Base-by-base conservation (phyloP, 345 rosid species). In the Capsella bursapastoris region DNA sequence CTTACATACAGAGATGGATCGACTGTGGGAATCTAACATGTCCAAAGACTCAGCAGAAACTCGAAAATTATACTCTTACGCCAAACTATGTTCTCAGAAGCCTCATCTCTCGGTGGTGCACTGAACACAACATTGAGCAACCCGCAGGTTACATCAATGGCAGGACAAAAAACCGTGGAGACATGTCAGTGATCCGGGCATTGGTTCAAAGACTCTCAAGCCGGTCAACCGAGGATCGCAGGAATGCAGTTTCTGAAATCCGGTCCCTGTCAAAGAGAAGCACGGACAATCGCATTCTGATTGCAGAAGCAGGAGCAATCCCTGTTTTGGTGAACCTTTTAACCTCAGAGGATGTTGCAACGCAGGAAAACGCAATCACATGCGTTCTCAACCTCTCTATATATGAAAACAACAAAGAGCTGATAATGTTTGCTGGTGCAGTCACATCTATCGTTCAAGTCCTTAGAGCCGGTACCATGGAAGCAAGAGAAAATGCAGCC, bases 21-120 rank as follows among this genome's bases (percentile, higher is more conserved):
- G 97, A 95, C 78, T 82, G 89, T 35, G 94, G 97, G 79, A 92
- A 92, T 72, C 34, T 71, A 66, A 87, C 96, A 18, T 95, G 99
- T 74, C 99, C 99, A 2, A 95, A 95, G 86, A 92, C 99, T 35
- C 94, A 85, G 75, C 99, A 92, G 85, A 90, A 87, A 82, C 99
- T 95, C 25, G 84, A 86, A 44, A 85, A 92, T 65, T 79, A 83
- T 35, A 89, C 90, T 0, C 87, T 95, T 58, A 95, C 99, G 4
- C 80, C 80, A 70, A 76, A 94, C 71, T 88, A 88, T 53, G 98
- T 86, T 57, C 75, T 94, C 69, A 87, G 96, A 83, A 90, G 92
- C 76, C 82, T 94, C 63, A 91, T 94, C 73, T 77, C 79, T 53
- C 95, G 87, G 67, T 94, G 98, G 97, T 91, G 98, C 74, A 51